These are phyloP conservation scores for Peltaster fructicola DNA, from an alignment of 2,329 filamentous ascomycete species.

Conservation along the genomic window DNA sequence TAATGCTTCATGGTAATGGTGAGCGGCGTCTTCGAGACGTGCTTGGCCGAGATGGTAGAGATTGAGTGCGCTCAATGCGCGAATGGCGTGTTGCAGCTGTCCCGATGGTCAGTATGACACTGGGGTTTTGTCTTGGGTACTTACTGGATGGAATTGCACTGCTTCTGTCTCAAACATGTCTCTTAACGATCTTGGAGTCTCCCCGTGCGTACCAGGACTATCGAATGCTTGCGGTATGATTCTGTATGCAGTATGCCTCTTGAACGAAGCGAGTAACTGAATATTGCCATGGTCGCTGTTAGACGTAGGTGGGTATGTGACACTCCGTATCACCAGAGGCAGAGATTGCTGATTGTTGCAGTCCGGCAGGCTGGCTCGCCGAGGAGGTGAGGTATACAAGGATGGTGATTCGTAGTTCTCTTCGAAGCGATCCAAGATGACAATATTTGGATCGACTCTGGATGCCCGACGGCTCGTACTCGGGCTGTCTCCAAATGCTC, in stretches of 20 bases:
- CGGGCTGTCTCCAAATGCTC: too few species aligned
- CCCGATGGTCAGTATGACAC: conserved; percentile 4
- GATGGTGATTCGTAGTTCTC: conserved; percentile 16
- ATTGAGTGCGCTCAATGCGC: conserved; percentile 38
- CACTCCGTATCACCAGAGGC: too few species aligned
- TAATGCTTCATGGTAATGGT: conserved; percentile 38
- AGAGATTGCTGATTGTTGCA: background rate
- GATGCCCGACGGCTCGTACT: background rate
- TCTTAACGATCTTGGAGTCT: conserved; percentile 8
- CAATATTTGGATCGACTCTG: conserved; percentile 27
- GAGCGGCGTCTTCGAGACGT: conserved; percentile 29
- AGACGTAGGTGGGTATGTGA: too few species aligned
- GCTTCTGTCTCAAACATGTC: conserved; percentile 23
- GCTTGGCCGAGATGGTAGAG: conserved; percentile 29
- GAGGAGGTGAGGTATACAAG: conserved; percentile 1
- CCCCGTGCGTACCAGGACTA: background rate
- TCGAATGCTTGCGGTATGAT: conserved; percentile 1
- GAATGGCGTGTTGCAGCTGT: conserved; percentile 39
- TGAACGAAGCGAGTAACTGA: too few species aligned
- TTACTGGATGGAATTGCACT: conserved; percentile 32
- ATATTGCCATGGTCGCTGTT: too few species aligned
- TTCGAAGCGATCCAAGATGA: conserved; percentile 34
- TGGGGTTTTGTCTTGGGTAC: too few species aligned
- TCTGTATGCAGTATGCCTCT: background rate
- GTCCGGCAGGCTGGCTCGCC: conserved; percentile 9